phyloP scores from a whole-genome alignment of 2,329 filamentous ascomycete species.

The Verticillium isaacii region DNA sequence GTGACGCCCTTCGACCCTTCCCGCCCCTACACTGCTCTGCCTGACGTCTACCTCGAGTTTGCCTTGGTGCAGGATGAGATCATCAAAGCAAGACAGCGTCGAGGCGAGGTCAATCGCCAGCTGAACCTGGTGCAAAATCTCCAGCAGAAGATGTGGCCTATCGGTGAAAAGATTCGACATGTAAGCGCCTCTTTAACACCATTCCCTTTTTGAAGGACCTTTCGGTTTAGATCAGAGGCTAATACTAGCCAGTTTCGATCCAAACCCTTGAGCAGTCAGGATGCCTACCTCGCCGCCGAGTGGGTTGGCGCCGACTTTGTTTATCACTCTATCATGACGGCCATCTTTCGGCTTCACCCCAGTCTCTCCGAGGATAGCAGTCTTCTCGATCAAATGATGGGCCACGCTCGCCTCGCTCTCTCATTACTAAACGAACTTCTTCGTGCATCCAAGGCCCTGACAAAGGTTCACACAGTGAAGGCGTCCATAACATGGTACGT shows the following conservation, averaged over 20 bases:
- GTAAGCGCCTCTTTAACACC: neutral
- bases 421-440: neutral
- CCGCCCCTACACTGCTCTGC: neutral
- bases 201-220: neutral
- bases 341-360: slow-evolving; percentile 1
- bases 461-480: neutral
- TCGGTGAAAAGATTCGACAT: slow-evolving; percentile 2
- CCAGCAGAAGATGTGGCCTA: slow-evolving; percentile 3
- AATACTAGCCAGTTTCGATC: neutral
- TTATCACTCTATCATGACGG: slow-evolving; percentile 1
- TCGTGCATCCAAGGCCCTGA: neutral
- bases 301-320: slow-evolving; percentile 1
- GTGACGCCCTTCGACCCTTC: neutral
- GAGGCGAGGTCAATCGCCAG: neutral
- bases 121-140: neutral
- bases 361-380: neutral
- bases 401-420: neutral
- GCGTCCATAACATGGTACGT: neutral
- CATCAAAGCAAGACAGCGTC: neutral
- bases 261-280: neutral
- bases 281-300: slow-evolving; percentile 1
- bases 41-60: slow-evolving; percentile 1
- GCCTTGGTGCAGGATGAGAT: neutral
- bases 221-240: neutral
- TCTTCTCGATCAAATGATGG: slow-evolving; percentile 1